Conservation (phyloP, 345 rosid species). For the Theobroma cacao region DNA sequence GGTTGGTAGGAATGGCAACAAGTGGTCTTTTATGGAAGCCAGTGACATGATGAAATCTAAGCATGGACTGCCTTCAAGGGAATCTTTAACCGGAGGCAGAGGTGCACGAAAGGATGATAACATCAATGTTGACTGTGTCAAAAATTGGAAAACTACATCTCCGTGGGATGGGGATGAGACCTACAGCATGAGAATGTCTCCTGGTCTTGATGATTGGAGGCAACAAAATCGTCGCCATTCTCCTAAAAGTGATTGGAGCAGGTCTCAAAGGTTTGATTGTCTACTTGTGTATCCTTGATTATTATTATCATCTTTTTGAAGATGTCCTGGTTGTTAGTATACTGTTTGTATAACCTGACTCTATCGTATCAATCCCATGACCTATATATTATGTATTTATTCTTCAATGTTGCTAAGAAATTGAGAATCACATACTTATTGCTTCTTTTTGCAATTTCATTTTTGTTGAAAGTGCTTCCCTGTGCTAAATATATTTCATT, state of each 20-base stretch:
- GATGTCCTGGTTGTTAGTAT: neutral
- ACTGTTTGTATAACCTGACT: neutral
- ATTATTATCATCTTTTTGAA: neutral
- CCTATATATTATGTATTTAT: neutral
- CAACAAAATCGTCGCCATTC: constrained; percentile 54
- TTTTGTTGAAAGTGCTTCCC: neutral
- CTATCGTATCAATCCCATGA: neutral
- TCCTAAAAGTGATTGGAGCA: constrained; percentile 55
- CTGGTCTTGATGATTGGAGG: constrained; percentile 77
- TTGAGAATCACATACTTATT: neutral
- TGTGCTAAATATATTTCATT: neutral
- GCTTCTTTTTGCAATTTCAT: neutral
- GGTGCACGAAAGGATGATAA: constrained; percentile 30
- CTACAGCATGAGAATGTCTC: constrained; percentile 65
- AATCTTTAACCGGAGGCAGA: constrained; percentile 57
- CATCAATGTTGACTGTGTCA: constrained; percentile 3
- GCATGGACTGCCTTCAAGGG: constrained; percentile 41
- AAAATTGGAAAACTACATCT: neutral
- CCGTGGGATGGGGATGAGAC: constrained; percentile 40
- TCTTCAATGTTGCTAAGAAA: neutral
- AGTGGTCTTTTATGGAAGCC: constrained; percentile 44
- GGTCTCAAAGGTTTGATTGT: constrained; percentile 48
- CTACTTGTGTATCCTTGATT: constrained; percentile 2
- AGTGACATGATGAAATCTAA: constrained; percentile 32
- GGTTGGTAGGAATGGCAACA: constrained; percentile 41